Evolutionary conservation across 2,329 filamentous ascomycete genomes (phyloP), one percentile per base, ranked within the genome.

Genomic region (Nigrospora sphaerica): DNA sequence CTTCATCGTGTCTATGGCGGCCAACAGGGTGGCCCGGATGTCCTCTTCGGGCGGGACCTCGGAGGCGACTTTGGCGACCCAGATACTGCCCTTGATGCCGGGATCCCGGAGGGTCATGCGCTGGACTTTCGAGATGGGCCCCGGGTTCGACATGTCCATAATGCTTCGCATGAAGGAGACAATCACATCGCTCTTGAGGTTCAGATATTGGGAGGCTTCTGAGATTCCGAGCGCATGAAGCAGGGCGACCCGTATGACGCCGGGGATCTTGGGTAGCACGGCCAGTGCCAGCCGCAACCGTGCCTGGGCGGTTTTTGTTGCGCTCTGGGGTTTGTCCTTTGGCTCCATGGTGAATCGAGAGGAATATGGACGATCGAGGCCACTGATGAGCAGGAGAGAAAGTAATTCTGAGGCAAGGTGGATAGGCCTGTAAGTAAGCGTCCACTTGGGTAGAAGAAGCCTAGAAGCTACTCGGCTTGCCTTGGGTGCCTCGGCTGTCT

Each of bases 61-160:
- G 14, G 88, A 69, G 0, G 75, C 78, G 37, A 86, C 83, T 46
- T 80, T 85, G 56, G 83, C 84, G 19, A 95, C 74, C 91, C 91
- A 96, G 53, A 93, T 81, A 39, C 78, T 79, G 4, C 89, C 89
- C 60, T 88, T 90, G 59, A 95, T 53, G n/a, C 61, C 60, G 1
- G 59, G 56, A 28, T 64, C 62, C 19, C 47, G 46, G 4, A 58
- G 47, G 11, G 61, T 59, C 51, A 62, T 53, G 33, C 57, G 57
- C 64, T 96, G 92, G 7, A 77, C 67, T 49, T 80, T 75, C 1
- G 75, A 70, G 19, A 95, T 66, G 23, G 80, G 71, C 12, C 56
- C 60, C 0, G 73, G 71, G 14, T 65, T 68, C 2, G 66, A 63
- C 3, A 70, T 66, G 13, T 63, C 61, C 44, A 88, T 62, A 46